Evolutionary conservation across 202 grass and related monocot species (phyloP).

Genomic region (Hordeum pubiflorum): DNA sequence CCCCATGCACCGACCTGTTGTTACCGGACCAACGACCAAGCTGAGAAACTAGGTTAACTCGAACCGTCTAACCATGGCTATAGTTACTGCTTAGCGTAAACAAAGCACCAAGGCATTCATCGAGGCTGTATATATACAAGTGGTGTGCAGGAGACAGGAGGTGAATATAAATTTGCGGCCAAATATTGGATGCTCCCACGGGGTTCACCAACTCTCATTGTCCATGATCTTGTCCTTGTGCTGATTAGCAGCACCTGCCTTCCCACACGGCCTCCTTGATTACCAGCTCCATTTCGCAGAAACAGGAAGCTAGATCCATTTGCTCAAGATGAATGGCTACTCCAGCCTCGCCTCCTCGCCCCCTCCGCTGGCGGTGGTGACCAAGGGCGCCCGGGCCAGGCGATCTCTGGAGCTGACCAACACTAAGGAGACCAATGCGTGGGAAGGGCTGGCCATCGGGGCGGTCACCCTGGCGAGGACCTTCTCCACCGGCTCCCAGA

Average conservation of each 20-base stretch:
- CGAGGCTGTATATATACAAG: not conserved
- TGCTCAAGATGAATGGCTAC: constrained; percentile 40
- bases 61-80: not conserved
- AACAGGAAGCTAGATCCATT: not conserved
- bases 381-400: constrained; percentile 2
- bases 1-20: constrained; percentile 6
- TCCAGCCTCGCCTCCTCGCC: constrained; percentile 18
- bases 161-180: constrained; percentile 6
- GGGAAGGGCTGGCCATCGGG: constrained; percentile 48
- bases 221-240: constrained; percentile 18
- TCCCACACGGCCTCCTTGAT: not conserved
- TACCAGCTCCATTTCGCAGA: constrained; percentile 1
- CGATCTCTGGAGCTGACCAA: constrained; percentile 50
- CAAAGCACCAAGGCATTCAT: not conserved
- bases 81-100: not conserved
- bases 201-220: constrained; percentile 37
- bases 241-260: not conserved
- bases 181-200: constrained; percentile 54
- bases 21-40: not conserved
- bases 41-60: not conserved
- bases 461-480: constrained; percentile 45
- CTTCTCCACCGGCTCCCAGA: constrained; percentile 47
- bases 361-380: not conserved
- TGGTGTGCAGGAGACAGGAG: constrained; percentile 16
- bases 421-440: constrained; percentile 48